Conservation (phyloP, 495 filamentous ascomycete species). For the Beverwykella pulmonaria region DNA sequence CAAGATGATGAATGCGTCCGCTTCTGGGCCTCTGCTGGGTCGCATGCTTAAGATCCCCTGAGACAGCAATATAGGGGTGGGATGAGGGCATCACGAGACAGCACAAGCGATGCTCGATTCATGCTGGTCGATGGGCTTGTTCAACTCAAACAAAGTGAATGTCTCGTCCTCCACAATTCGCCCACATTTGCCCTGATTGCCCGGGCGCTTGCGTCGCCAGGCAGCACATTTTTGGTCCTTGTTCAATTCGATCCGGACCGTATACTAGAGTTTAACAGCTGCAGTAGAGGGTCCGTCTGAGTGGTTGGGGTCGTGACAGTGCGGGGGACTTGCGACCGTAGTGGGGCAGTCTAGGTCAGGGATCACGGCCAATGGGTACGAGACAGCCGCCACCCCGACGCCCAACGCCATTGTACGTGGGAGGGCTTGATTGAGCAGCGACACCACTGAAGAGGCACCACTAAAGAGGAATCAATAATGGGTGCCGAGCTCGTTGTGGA, state of each 20-base stretch:
- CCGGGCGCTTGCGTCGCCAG: constrained; percentile 31
- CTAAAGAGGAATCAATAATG: neutral
- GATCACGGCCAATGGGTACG: constrained; percentile 21
- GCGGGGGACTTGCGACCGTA: constrained; percentile 8
- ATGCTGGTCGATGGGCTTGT: neutral
- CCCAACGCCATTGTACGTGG: constrained; percentile 21
- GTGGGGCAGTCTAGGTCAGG: neutral
- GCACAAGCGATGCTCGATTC: constrained; percentile 12
- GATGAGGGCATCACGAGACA: constrained; percentile 18
- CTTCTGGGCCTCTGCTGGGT: too few relatives aligned
- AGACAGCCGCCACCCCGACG: constrained; percentile 7
- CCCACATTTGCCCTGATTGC: constrained; percentile 1
- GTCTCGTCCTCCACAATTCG: neutral
- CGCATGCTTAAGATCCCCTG: neutral
- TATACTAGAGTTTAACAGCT: constrained; percentile 10
- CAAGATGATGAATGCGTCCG: neutral
- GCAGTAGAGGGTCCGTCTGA: constrained; percentile 9
- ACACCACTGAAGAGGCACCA: too few relatives aligned
- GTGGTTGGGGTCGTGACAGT: constrained; percentile 17
- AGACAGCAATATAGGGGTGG: neutral
- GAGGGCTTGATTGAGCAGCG: constrained; percentile 27
- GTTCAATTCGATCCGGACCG: constrained; percentile 20
- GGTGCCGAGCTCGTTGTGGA: too few relatives aligned
- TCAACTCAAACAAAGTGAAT: neutral
- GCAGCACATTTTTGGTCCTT: constrained; percentile 20